phyloP scores from a whole-genome alignment of 805 yeast species.

The Candida dendrica region DNA sequence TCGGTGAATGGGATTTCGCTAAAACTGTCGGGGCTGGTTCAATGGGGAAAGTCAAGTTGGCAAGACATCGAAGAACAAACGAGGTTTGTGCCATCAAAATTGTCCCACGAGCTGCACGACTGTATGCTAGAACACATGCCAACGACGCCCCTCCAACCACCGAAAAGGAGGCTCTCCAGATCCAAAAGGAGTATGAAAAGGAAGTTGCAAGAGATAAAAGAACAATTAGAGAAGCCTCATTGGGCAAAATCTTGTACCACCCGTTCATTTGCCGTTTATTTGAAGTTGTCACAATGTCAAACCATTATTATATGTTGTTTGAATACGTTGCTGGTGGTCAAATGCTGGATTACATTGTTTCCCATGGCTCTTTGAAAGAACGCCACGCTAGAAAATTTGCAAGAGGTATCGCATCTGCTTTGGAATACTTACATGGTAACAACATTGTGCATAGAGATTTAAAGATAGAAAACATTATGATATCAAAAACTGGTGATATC shows the following conservation, averaged over 20 bases:
- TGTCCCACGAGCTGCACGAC: conserved; percentile 80
- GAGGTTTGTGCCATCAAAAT: conserved; percentile 90
- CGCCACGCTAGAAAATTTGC: conserved; percentile 92
- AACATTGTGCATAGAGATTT: conserved; percentile 95
- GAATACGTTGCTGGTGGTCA: conserved; percentile 98
- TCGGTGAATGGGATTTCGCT: conserved; percentile 95
- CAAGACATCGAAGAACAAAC: conserved; percentile 73
- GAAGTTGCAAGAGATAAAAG: conserved; percentile 88
- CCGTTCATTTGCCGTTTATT: conserved; percentile 87
- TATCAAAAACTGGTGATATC: conserved; percentile 86
- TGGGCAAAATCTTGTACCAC: conserved; percentile 84
- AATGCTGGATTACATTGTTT: conserved; percentile 91
- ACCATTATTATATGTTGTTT: conserved; percentile 93
- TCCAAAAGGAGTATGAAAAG: conserved; percentile 66
- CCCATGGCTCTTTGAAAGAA: conserved; percentile 92
- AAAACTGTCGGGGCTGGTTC: conserved; percentile 97
- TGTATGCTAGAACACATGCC: conserved; percentile 65
- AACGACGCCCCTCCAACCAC: conserved; percentile 60
- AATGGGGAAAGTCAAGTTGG: conserved; percentile 97
- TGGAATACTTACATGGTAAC: conserved; percentile 88
- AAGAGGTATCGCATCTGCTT: conserved; percentile 87
- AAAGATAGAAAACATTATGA: conserved; percentile 94
- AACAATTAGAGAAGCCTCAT: conserved; percentile 90
- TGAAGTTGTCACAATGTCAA: conserved; percentile 94
- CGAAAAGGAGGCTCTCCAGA: conserved; percentile 48